Conservation (phyloP, 805 yeast species). For the Myxozyma geophila region DNA sequence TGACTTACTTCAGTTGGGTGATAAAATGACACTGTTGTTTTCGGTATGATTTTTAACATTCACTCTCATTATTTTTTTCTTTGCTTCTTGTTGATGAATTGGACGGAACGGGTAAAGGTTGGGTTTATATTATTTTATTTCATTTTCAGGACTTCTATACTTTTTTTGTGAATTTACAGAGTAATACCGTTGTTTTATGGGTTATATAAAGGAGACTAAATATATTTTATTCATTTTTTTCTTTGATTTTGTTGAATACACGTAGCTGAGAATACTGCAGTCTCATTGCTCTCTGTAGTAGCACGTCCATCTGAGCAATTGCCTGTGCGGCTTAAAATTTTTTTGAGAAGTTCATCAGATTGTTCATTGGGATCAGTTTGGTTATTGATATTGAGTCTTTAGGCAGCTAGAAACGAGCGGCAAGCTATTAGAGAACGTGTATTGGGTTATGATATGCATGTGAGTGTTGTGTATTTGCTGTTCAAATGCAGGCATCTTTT, state of each 20-base stretch:
- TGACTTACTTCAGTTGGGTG: too few species aligned
- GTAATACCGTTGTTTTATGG: background rate
- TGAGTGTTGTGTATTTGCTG: too few species aligned
- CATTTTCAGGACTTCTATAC: background rate
- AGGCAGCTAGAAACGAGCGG: too few species aligned
- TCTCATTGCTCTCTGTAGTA: background rate
- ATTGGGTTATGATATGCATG: too few species aligned
- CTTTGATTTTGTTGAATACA: background rate
- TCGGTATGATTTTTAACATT: too few species aligned
- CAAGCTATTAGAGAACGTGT: too few species aligned
- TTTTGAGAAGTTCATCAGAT: background rate
- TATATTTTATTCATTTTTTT: background rate
- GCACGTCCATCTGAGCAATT: background rate
- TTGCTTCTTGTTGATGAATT: background rate
- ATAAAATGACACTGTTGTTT: too few species aligned
- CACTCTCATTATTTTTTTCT: background rate
- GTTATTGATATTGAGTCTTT: background rate
- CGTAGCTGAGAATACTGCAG: background rate
- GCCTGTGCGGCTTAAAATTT: slow-evolving; percentile 1
- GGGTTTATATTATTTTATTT: background rate
- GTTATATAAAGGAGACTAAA: too few species aligned
- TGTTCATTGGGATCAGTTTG: background rate
- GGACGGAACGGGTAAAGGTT: slow-evolving; percentile 2
- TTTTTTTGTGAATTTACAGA: background rate
- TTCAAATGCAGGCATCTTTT: too few species aligned